phyloP scores from a whole-genome alignment of 2,329 filamentous ascomycete species.

The Fusarium guadeloupense region DNA sequence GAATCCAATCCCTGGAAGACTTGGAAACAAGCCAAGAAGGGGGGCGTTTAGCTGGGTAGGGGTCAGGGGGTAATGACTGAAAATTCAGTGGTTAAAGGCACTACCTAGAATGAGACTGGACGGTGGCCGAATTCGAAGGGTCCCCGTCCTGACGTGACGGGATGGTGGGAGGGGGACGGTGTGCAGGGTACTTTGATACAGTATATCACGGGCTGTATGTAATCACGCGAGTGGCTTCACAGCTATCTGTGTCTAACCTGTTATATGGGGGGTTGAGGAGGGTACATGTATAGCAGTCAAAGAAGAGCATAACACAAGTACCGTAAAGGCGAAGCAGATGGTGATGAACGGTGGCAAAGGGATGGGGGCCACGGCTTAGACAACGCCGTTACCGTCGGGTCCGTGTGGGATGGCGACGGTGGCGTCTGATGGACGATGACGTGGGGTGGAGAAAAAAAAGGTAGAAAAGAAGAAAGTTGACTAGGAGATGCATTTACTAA shows the following conservation, averaged over 20 bases:
- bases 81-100: conserved; percentile 11
- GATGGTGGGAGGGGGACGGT: background rate
- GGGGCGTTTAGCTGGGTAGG: conserved; percentile 16
- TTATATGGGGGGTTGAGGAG: background rate
- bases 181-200: background rate
- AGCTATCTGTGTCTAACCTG: background rate
- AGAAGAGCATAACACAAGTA: conserved; percentile 9
- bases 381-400: conserved; percentile 28
- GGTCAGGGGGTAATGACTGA: conserved; percentile 24
- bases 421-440: conserved; percentile 39
- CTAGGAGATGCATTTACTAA: conserved; percentile 1
- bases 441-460: conserved; percentile 31
- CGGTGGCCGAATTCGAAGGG: conserved; percentile 23
- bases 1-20: conserved; percentile 42
- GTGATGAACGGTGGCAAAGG: conserved; percentile 26
- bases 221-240: background rate
- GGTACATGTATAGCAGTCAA: background rate
- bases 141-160: conserved; percentile 10
- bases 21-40: conserved; percentile 40
- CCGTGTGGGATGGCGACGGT: conserved; percentile 33
- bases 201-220: background rate
- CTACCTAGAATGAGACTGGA: conserved; percentile 10
- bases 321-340: conserved; percentile 3
- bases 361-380: conserved; percentile 4
- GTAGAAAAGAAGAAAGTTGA: background rate